Evolutionary conservation across 2,329 filamentous ascomycete species (phyloP), one percentile per base, ranked within the genome.

Genomic region (Trematosphaeria pertusa): DNA sequence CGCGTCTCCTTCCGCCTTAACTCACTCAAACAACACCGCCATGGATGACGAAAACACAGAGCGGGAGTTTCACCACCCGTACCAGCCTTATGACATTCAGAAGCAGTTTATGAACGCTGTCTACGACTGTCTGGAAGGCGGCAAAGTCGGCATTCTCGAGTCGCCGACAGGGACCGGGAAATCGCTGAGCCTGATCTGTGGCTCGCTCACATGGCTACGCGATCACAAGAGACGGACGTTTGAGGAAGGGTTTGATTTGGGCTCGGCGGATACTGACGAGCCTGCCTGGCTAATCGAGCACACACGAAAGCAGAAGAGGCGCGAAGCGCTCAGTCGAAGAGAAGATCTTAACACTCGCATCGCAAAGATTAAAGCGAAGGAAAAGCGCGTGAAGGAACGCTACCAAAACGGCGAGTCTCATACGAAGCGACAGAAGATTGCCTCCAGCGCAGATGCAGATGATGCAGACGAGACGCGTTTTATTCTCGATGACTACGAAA

Each of bases 81-180:
- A 87, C 69, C 83, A 85, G 21, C 92, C 92, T 0, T 97, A 97
- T 70, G 82, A 88, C 41, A 94, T 96, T 33, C 92, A 97, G 64
- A 79, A 87, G 34, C 78, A 93, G 58, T 95, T 97, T 65, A 97
- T 97, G 92, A 85, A 80, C 57, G 82, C 87, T 0, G 81, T 94
- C 4, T 96, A 96, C 66, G 75, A 84, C 38, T 89, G 91, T 50
- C 82, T 96, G 19, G 86, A 95, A 58, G 71, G 87, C 32, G 87
- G 89, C 7, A 89, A 92, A 64, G 80, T 96, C 36, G 92, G 89
- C 21, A 91, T 97, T 33, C 86, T 97, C 35, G 92, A 97, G 67
- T 96, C 90, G 35, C 92, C 92, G n/a, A 97, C 92, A 32, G 92
- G 92, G 70, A 88, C 84, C 79, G 92, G 92, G 34, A 97, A 97